Percentiles rank a stretch among this genome's conserved stretches.
Evolutionary conservation across 2,329 filamentous ascomycete genomes (phyloP).

Genomic region (Parafenestella ontariensis): DNA sequence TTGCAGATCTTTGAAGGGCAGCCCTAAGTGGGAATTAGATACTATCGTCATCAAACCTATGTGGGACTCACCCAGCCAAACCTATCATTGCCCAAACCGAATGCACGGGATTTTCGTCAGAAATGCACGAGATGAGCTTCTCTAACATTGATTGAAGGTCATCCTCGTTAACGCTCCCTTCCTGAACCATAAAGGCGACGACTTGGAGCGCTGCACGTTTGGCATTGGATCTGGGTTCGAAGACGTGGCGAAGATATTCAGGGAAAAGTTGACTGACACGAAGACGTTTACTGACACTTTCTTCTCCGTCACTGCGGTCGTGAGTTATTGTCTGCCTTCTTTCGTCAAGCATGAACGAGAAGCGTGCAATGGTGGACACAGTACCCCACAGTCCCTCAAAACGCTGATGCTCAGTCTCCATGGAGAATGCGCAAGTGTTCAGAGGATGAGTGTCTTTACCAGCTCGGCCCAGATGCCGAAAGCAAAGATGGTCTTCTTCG

Average conservation of each 20-base stretch:
- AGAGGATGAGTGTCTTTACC: slow-evolving; percentile 31
- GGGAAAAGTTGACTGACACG: slow-evolving; percentile 48
- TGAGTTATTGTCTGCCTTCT: slow-evolving; percentile 24
- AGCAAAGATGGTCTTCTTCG: slow-evolving; percentile 76
- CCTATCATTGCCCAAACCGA: slow-evolving; percentile 85
- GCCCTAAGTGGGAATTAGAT: slow-evolving; percentile 25
- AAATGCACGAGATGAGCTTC: slow-evolving; percentile 64
- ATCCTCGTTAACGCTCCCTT: slow-evolving; percentile 52
- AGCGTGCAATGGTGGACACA: slow-evolving; percentile 49
- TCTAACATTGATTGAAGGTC: slow-evolving; percentile 64
- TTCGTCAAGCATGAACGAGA: slow-evolving; percentile 46
- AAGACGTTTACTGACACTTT: slow-evolving; percentile 45
- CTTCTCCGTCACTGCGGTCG: slow-evolving; percentile 28
- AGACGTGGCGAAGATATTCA: slow-evolving; percentile 50
- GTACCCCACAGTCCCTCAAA: slow-evolving; percentile 47
- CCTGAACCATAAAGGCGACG: slow-evolving; percentile 57
- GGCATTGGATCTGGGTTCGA: slow-evolving; percentile 41
- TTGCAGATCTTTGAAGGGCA: slow-evolving; percentile 38
- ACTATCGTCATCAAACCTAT: neutral
- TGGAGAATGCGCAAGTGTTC: slow-evolving; percentile 38
- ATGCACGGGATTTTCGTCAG: slow-evolving; percentile 68
- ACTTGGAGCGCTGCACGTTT: slow-evolving; percentile 62
- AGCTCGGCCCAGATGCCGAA: slow-evolving; percentile 51
- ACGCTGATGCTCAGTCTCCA: slow-evolving; percentile 42
- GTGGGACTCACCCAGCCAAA: slow-evolving; percentile 71